phyloP scores from a whole-genome alignment of 2,329 filamentous ascomycete species.

The Endothia cerciana region DNA sequence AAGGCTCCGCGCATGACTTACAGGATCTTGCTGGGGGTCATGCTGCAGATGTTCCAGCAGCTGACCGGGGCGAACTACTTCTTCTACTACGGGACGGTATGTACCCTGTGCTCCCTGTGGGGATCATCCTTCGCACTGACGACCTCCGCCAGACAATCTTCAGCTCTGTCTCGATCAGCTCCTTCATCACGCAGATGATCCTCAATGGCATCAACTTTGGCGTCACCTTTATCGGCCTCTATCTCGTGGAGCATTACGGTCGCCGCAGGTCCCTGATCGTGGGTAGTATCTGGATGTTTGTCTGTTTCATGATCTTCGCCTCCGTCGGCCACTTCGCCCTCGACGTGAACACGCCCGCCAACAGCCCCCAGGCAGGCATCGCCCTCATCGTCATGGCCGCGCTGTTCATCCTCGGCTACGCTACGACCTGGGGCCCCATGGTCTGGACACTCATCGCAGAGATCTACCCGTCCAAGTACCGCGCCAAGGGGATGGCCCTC shows the following conservation, averaged over 20 bases:
- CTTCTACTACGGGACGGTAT: constrained; percentile 62
- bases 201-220: constrained; percentile 69
- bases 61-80: constrained; percentile 66
- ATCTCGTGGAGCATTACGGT: constrained; percentile 69
- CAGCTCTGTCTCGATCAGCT: constrained; percentile 53
- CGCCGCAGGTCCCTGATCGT: constrained; percentile 65
- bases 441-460: constrained; percentile 68
- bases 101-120: not conserved
- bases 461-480: constrained; percentile 66
- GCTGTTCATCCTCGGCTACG: constrained; percentile 67
- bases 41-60: constrained; percentile 69
- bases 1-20: constrained; percentile 67
- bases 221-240: constrained; percentile 70
- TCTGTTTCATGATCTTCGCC: constrained; percentile 63
- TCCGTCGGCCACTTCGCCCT: constrained; percentile 56
- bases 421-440: constrained; percentile 69
- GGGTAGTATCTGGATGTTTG: constrained; percentile 64
- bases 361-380: constrained; percentile 52
- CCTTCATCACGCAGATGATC: constrained; percentile 70
- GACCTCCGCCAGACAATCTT: constrained; percentile 47
- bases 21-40: constrained; percentile 62
- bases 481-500: constrained; percentile 63
- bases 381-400: constrained; percentile 67
- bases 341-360: constrained; percentile 39
- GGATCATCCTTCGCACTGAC: constrained; percentile 33